phyloP scores from a whole-genome alignment of 495 filamentous ascomycete species.

The Staphylotrichum tortipilum region DNA sequence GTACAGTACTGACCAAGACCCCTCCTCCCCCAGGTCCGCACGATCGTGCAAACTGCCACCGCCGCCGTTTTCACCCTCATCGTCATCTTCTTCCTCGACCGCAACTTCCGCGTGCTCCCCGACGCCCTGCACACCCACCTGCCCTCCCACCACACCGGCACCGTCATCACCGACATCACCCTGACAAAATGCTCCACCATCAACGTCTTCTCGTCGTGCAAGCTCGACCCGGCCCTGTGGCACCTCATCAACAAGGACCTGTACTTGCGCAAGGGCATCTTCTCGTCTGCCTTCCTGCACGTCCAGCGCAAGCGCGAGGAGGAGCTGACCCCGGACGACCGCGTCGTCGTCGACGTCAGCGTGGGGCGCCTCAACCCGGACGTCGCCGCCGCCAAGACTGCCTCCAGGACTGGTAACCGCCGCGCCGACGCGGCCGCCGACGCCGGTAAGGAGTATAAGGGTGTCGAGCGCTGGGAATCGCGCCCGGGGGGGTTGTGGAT shows the following conservation, averaged over 20 bases:
- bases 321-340: conserved; percentile 64
- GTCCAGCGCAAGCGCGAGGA: conserved; percentile 83
- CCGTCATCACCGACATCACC: conserved; percentile 84
- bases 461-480: conserved; percentile 67
- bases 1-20: not conserved
- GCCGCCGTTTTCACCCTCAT: conserved; percentile 58
- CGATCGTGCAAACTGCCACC: conserved; percentile 67
- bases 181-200: conserved; percentile 65
- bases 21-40: conserved; percentile 54
- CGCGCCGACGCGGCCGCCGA: conserved; percentile 20
- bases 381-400: conserved; percentile 40
- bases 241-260: conserved; percentile 87
- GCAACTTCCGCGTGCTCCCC: conserved; percentile 73
- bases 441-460: conserved; percentile 37
- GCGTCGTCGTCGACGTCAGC: conserved; percentile 73
- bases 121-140: conserved; percentile 71
- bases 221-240: conserved; percentile 68
- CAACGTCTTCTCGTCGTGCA: conserved; percentile 71
- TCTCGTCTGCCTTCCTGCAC: conserved; percentile 74
- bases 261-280: conserved; percentile 63
- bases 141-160: conserved; percentile 69
- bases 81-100: conserved; percentile 69
- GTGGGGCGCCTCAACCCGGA: conserved; percentile 67
- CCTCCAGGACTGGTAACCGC: not conserved
- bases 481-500: conserved; percentile 79